These are phyloP conservation scores for Sedum album DNA, from an alignment of 164 flowering plant species.

Conservation along the genomic window DNA sequence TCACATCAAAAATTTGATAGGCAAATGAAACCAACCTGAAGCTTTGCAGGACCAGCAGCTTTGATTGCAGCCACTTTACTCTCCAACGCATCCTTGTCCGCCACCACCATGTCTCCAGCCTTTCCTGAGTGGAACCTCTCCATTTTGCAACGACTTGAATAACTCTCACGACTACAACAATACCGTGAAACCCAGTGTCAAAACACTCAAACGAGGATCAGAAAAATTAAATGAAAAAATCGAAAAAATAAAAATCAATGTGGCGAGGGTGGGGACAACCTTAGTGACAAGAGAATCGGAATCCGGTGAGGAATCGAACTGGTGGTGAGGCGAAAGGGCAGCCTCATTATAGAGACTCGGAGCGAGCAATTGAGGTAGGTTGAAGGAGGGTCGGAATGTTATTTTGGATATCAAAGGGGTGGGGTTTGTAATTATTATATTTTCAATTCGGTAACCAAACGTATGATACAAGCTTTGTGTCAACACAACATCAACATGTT, in stretches of 20 bases:
- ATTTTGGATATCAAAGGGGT: neutral
- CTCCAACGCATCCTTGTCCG: slow-evolving; percentile 30
- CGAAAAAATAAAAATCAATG: neutral
- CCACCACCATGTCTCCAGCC: slow-evolving; percentile 28
- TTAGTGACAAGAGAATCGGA: neutral
- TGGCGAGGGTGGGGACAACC: neutral
- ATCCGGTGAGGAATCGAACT: neutral
- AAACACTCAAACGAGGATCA: neutral
- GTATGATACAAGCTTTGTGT: too few relatives aligned
- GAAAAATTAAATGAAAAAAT: neutral
- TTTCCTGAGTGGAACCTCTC: slow-evolving; percentile 13
- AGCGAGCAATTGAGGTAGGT: neutral
- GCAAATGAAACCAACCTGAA: slow-evolving; percentile 41
- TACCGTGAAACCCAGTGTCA: slow-evolving; percentile 21
- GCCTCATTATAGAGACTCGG: neutral
- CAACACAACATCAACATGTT: too few relatives aligned
- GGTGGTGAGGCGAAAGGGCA: neutral
- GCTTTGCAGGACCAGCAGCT: slow-evolving; percentile 50
- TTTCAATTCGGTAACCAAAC: too few relatives aligned
- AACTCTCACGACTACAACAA: neutral
- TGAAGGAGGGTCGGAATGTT: neutral
- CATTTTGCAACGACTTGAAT: slow-evolving; percentile 18
- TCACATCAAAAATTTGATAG: neutral
- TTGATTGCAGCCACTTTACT: slow-evolving; percentile 50
- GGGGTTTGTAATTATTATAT: neutral